These are phyloP conservation scores for Candolleomyces aberdarensis DNA, from an alignment of 768 basidiomycete species.

Conservation along the genomic window DNA sequence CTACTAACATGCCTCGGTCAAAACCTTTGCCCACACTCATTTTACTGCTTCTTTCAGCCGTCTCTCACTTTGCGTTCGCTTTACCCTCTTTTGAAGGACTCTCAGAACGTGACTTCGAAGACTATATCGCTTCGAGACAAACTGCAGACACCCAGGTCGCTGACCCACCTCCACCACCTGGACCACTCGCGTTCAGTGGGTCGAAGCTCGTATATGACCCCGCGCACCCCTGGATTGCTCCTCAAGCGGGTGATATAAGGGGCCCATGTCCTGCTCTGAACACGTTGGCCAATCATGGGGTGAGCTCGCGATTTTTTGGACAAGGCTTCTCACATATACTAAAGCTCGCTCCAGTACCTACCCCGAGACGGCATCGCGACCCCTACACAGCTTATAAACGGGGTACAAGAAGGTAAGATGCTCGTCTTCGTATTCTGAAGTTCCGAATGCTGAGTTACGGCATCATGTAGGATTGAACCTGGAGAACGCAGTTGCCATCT, in stretches of 20 bases:
- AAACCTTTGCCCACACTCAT: no score
- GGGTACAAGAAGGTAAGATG: slow-evolving; percentile 14
- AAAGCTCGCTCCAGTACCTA: slow-evolving; percentile 8
- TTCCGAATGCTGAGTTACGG: background rate
- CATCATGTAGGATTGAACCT: slow-evolving; percentile 8
- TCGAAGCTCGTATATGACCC: slow-evolving; percentile 10
- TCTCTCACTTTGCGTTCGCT: no score
- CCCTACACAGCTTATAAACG: slow-evolving; percentile 12
- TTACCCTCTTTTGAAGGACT: no score
- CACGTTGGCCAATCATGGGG: slow-evolving; percentile 16
- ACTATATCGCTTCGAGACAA: no score
- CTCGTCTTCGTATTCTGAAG: no score
- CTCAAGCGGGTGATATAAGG: slow-evolving; percentile 9
- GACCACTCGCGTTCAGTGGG: slow-evolving; percentile 2
- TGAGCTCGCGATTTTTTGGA: background rate
- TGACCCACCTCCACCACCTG: slow-evolving; percentile 3
- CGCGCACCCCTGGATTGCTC: slow-evolving; percentile 5
- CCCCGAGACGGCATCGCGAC: slow-evolving; percentile 14
- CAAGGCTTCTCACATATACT: no score
- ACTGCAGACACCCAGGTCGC: no score
- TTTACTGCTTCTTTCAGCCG: no score
- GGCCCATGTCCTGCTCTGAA: slow-evolving; percentile 18
- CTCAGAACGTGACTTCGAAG: no score
- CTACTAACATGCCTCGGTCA: no score
- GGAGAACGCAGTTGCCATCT: slow-evolving; percentile 1